Evolutionary conservation across 106 monocot genomes (phyloP), one percentile per base, ranked within the genome.

Genomic region (Agapanthus africanus): DNA sequence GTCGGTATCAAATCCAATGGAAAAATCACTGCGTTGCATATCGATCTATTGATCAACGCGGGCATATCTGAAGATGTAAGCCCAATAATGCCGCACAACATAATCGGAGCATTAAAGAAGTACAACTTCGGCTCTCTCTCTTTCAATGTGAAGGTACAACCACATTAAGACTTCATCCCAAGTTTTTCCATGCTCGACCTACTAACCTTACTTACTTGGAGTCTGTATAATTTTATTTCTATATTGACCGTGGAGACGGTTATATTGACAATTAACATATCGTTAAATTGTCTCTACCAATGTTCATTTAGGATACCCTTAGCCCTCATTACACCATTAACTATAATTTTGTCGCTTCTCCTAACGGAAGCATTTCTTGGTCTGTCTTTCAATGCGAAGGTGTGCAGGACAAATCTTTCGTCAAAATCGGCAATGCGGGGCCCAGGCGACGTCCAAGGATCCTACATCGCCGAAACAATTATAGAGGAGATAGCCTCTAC

Each of bases 81-180:
- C 66, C 81, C 74, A 8, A 3, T 80, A 1, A 46, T 89, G 34
- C 89, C 93, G 0, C 40, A 18, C 27, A 78, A 77, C 54, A 54
- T 93, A 13, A 71, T 76, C n/a, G 84, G 51, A 73, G 18, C 75
- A 37, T 26, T 93, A 11, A 93, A 90, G 40, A 93, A 93, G 67
- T 93, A 93, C 73, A 79, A 93, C 13, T 89, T 89, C 89, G 93
- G 89, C 41, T 81, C 88, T 15, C 76, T 89, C 49, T 93, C 86
- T 28, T 86, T 81, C 49, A 67, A 93, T 40, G 54, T 76, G 37
- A 93, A n/a, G n/a, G n/a, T n/a, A n/a, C n/a, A n/a, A n/a, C n/a
- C n/a, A n/a, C n/a, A n/a, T n/a, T n/a, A n/a, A n/a, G n/a, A n/a
- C n/a, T n/a, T n/a, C n/a, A n/a, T n/a, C n/a, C n/a, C n/a, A n/a